These are phyloP conservation scores for Cerioporus squamosus DNA, from an alignment of 1,284 basidiomycete genomes.

Conservation along the genomic window DNA sequence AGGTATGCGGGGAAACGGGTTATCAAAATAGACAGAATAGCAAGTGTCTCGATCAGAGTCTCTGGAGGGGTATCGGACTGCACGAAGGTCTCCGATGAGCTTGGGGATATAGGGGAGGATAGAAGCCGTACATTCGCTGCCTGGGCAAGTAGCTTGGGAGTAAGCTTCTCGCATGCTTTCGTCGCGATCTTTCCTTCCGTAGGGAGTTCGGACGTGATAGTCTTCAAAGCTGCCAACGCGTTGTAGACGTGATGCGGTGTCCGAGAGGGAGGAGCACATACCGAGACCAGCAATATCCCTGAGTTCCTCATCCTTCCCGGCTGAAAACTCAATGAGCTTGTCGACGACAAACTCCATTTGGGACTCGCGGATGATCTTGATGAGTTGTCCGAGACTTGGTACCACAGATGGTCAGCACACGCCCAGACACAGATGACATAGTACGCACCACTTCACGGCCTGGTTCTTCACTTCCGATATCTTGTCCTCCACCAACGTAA, in stretches of 20 bases:
- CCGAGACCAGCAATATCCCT: slow-evolving; percentile 94
- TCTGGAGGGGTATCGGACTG: slow-evolving; percentile 79
- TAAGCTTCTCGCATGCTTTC: slow-evolving; percentile 84
- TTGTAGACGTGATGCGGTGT: slow-evolving; percentile 1
- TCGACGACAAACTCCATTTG: slow-evolving; percentile 90
- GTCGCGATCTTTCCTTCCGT: slow-evolving; percentile 78
- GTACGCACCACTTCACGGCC: slow-evolving; percentile 87
- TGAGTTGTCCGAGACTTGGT: slow-evolving; percentile 78
- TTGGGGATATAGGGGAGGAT: not conserved
- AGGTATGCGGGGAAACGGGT: slow-evolving; percentile 81
- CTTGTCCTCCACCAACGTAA: slow-evolving; percentile 87
- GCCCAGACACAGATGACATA: not conserved
- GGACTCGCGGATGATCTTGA: slow-evolving; percentile 82
- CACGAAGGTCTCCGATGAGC: slow-evolving; percentile 3
- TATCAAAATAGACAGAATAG: slow-evolving; percentile 91
- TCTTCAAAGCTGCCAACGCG: slow-evolving; percentile 78
- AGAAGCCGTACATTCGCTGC: slow-evolving; percentile 66
- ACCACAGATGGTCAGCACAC: slow-evolving; percentile 1
- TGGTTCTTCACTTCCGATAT: slow-evolving; percentile 99
- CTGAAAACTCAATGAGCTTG: slow-evolving; percentile 83
- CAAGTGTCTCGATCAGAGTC: slow-evolving; percentile 86
- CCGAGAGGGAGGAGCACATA: slow-evolving; percentile 40
- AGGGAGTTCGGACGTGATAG: slow-evolving; percentile 90
- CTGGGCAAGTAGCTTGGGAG: slow-evolving; percentile 83
- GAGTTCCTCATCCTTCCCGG: slow-evolving; percentile 86